These are phyloP conservation scores for Phascolomyces articulosus DNA, from an alignment of 371 early-diverging fungal genomes.

Conservation along the genomic window DNA sequence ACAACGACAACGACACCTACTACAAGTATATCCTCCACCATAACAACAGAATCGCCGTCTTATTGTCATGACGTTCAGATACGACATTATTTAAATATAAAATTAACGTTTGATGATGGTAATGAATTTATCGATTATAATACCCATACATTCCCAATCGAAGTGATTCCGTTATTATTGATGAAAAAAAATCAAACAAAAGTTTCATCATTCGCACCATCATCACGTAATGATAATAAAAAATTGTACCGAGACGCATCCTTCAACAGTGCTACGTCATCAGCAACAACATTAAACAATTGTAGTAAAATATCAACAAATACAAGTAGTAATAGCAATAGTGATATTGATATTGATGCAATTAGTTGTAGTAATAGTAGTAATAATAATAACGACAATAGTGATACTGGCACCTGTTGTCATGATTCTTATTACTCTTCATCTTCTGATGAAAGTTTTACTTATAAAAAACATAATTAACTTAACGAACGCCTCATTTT, in stretches of 20 bases:
- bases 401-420: background rate
- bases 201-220: too few relatives aligned
- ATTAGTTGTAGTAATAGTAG: background rate
- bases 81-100: slow-evolving; percentile 1
- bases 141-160: background rate
- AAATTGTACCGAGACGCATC: background rate
- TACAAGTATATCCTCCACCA: too few relatives aligned
- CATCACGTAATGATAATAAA: background rate
- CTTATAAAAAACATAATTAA: too few relatives aligned
- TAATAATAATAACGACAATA: too few relatives aligned
- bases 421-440: too few relatives aligned
- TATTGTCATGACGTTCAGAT: background rate
- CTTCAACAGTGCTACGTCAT: background rate
- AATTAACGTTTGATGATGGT: background rate
- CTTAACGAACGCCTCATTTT: too few relatives aligned
- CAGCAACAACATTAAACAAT: background rate
- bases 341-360: background rate
- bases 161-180: background rate
- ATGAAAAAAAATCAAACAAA: background rate
- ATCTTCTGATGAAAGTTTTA: too few relatives aligned
- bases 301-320: background rate
- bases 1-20: background rate
- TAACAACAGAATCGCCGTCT: background rate
- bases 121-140: background rate
- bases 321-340: background rate